Conservation (phyloP, 345 rosid species). For the Carallia pectinifolia region DNA sequence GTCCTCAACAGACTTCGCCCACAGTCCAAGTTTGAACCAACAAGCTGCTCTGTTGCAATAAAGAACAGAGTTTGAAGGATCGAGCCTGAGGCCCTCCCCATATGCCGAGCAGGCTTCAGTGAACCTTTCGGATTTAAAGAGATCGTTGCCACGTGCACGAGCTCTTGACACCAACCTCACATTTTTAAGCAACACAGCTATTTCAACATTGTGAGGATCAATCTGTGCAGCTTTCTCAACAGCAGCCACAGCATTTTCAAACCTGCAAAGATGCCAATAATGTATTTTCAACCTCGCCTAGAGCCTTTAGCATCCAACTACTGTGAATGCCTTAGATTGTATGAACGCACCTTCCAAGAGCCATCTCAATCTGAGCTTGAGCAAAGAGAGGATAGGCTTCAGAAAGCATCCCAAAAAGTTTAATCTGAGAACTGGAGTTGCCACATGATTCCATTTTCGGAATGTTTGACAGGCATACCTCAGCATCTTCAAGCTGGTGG, state of each 20-base stretch:
- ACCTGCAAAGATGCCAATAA: slow-evolving; percentile 73
- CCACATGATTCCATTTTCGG: slow-evolving; percentile 49
- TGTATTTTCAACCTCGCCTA: slow-evolving; percentile 32
- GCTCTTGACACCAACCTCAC: slow-evolving; percentile 69
- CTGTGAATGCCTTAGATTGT: slow-evolving; percentile 11
- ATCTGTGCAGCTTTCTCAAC: slow-evolving; percentile 78
- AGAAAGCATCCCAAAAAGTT: slow-evolving; percentile 70
- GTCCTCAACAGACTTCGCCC: slow-evolving; percentile 83
- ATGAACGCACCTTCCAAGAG: slow-evolving; percentile 81
- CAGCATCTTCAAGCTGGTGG: slow-evolving; percentile 75
- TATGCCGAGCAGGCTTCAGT: slow-evolving; percentile 95
- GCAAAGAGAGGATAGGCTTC: slow-evolving; percentile 75
- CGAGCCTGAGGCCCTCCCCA: slow-evolving; percentile 80
- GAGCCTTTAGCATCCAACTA: slow-evolving; percentile 7
- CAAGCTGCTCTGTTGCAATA: slow-evolving; percentile 89
- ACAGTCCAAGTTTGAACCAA: slow-evolving; percentile 75
- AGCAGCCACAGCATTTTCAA: slow-evolving; percentile 74
- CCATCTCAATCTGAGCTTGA: slow-evolving; percentile 83
- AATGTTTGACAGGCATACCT: slow-evolving; percentile 38
- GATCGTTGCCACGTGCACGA: slow-evolving; percentile 81
- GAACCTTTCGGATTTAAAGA: slow-evolving; percentile 90
- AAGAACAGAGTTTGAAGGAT: slow-evolving; percentile 78
- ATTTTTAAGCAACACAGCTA: slow-evolving; percentile 53
- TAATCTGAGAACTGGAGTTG: slow-evolving; percentile 41
- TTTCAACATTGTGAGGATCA: slow-evolving; percentile 69